Evolutionary conservation across 129 eudicot species (phyloP), one percentile per base, ranked within the genome.

Genomic region (Artemisia tridentata): DNA sequence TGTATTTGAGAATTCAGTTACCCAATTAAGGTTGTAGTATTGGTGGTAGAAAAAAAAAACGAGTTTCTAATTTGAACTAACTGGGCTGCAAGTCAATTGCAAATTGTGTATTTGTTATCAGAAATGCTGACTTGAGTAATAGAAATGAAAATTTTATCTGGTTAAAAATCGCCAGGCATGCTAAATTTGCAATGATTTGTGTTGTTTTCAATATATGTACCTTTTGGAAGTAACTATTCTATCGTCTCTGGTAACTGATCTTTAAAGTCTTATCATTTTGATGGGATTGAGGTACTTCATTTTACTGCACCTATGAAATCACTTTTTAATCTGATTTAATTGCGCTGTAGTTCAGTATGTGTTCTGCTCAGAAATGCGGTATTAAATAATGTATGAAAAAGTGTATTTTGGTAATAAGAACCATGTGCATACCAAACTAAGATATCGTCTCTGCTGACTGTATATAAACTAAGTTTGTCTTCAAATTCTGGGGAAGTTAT

Each of bases 61-160:
- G 38, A 29, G 1, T 5, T 34, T 34, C 9, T 34, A 7, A 51
- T 17, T 12, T 17, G 61, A 52, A 27, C 29, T 50, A 51, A 11
- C 17, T 69, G 63, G 31, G 50, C 51, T 69, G 73, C 63, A 69
- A n/a, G 31, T 52, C n/a, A 15, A 51, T 68, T 15, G 7, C 48
- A 51, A 53, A 69, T 38, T 31, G 13, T 17, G 3, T 53, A 53
- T 17, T 8, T 47, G 67, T 57, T 18, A n/a, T 57, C 46, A 41
- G 31, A 46, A 43, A 15, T 59, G 5, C 31, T 43, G n/a, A 13
- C 45, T 72, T 46, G 61, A 41, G 14, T 46, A 15, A 21, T 59
- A 71, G 43, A 67, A 17, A 55, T 38, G 38, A 52, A 31, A 23
- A 67, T 45, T 50, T 21, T 49, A 49, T 50, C 51, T 67, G 15